Evolutionary conservation across 768 basidiomycete genomes (phyloP).

Genomic region (Harrya chromipes): DNA sequence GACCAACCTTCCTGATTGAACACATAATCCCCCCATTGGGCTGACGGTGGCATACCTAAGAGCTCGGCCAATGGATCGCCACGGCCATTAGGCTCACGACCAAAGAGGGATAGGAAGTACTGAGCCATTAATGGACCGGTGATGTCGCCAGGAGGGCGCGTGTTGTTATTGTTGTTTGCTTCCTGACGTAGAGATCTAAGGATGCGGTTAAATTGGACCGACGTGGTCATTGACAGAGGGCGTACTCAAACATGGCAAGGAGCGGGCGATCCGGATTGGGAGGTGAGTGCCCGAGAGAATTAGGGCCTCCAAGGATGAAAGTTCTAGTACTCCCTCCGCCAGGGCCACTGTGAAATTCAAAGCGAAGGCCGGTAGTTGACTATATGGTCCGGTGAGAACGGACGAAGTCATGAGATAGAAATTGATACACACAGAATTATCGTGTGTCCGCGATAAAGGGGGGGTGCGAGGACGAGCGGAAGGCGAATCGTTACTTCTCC

Average conservation of each 20-base stretch:
- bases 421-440: conserved; percentile 12
- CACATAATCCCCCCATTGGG: conserved; percentile 87
- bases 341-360: conserved; percentile 36
- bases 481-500: neutral
- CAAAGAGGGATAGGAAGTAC: conserved; percentile 63
- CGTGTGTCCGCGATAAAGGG: conserved; percentile 14
- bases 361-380: conserved; percentile 28
- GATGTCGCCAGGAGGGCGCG: conserved; percentile 39
- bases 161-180: conserved; percentile 9
- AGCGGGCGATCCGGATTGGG: conserved; percentile 27
- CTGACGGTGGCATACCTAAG: conserved; percentile 45
- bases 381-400: conserved; percentile 1
- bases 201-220: neutral
- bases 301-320: conserved; percentile 37
- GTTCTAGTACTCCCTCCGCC: conserved; percentile 31
- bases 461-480: conserved; percentile 15
- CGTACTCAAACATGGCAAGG: conserved; percentile 55
- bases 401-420: neutral
- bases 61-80: conserved; percentile 45
- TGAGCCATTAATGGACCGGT: conserved; percentile 66
- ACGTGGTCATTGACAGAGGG: conserved; percentile 1
- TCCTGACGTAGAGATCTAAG: conserved; percentile 37
- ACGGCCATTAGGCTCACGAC: conserved; percentile 25
- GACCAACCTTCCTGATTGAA: conserved; percentile 81
- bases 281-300: conserved; percentile 22